These are phyloP conservation scores for Camellia sinensis DNA, from an alignment of 148 eudicot genomes.

Conservation along the genomic window DNA sequence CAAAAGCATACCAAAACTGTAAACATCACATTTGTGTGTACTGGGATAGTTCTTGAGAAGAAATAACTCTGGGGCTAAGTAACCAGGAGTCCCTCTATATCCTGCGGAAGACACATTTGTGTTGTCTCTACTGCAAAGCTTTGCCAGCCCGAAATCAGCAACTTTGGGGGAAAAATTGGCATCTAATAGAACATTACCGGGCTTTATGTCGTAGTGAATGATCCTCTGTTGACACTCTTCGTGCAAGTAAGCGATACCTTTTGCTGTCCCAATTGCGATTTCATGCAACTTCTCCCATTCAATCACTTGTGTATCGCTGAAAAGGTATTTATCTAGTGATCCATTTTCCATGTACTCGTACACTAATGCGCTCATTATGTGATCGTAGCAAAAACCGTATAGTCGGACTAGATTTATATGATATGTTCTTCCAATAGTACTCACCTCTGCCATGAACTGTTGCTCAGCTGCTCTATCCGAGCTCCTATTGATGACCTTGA, in stretches of 20 bases:
- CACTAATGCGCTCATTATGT: background rate
- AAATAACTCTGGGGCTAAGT: background rate
- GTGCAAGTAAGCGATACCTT: conserved; percentile 4
- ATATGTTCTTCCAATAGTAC: conserved; percentile 13
- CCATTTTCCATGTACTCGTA: conserved; percentile 18
- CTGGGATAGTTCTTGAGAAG: background rate
- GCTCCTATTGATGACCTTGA: conserved; percentile 21
- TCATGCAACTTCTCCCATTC: conserved; percentile 13
- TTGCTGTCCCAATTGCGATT: conserved; percentile 3
- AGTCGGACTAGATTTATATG: conserved; percentile 13
- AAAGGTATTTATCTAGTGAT: conserved; percentile 9
- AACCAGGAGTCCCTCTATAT: conserved; percentile 6
- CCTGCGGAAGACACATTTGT: background rate
- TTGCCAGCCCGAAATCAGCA: conserved; percentile 17
- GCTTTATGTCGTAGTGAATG: conserved; percentile 18
- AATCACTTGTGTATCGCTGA: background rate
- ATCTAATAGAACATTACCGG: conserved; percentile 7
- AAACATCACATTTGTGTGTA: conserved; percentile 13
- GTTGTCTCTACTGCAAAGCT: background rate
- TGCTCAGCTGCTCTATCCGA: conserved; percentile 15
- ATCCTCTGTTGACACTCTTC: conserved; percentile 7
- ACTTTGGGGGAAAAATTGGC: background rate
- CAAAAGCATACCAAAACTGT: conserved; percentile 16
- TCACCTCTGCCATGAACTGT: conserved; percentile 25
- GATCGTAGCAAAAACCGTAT: conserved; percentile 5